Evolutionary conservation across 176 grass and related monocot species (phyloP).

Genomic region (Urochloa ruziziensis): DNA sequence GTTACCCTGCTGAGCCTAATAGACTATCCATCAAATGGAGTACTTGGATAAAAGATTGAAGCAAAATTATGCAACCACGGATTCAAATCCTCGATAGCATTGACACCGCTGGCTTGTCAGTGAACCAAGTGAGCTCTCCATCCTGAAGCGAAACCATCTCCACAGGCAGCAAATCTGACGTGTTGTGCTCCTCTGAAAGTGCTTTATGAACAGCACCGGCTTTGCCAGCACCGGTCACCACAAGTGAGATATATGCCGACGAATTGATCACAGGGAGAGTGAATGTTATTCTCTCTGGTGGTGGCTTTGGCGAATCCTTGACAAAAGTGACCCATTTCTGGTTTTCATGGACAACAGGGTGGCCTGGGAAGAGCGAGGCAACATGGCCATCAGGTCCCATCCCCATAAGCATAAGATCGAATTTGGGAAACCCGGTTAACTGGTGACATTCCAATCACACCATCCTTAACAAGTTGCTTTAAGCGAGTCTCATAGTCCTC

Average conservation of each 20-base stretch:
- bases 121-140: constrained; percentile 79
- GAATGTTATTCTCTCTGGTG: constrained; percentile 83
- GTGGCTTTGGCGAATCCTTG: constrained; percentile 86
- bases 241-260: constrained; percentile 56
- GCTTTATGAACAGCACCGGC: constrained; percentile 63
- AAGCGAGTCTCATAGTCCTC: constrained; percentile 65
- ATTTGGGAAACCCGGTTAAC: constrained; percentile 59
- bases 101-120: constrained; percentile 77
- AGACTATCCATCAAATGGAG: background rate
- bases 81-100: constrained; percentile 36
- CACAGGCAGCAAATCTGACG: constrained; percentile 68
- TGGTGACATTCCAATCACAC: constrained; percentile 30
- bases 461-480: constrained; percentile 53
- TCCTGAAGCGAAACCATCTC: constrained; percentile 73
- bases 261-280: constrained; percentile 86
- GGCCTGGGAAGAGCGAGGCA: constrained; percentile 86
- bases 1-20: background rate
- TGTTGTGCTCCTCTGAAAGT: constrained; percentile 36
- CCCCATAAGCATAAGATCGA: constrained; percentile 85
- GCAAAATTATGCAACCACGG: background rate
- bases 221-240: constrained; percentile 70
- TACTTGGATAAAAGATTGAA: background rate
- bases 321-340: constrained; percentile 76
- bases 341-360: constrained; percentile 60
- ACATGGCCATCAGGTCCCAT: constrained; percentile 93